Evolutionary conservation across 2,329 filamentous ascomycete species (phyloP), one percentile per base, ranked within the genome.

Genomic region (Xylariaceae sp.): DNA sequence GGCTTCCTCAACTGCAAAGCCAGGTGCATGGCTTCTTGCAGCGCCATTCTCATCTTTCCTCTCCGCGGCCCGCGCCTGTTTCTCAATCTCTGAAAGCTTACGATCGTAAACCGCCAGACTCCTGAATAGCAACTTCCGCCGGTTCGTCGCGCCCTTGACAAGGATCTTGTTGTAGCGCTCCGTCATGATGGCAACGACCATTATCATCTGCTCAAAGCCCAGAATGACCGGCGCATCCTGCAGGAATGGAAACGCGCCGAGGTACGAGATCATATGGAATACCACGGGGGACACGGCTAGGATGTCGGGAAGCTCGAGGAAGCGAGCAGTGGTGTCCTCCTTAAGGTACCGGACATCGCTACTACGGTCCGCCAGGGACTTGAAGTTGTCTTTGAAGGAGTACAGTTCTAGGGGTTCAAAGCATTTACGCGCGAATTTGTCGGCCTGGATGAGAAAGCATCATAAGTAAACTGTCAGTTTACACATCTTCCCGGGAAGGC

Each of bases 201-300:
- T 86, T 47, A 89, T 74, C 65, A 88, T 68, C 55, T 83, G 81
- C 49, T 86, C 80, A 35, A 85, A 76, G 7, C 84, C 82, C 39
- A 90, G 65, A 3, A 88, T 81, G 3, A 76, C 82, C 0, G 86
- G 86, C 0, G 84, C 85, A 57, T 87, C 80, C 42, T 79, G 75
- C 2, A 86, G 71, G 53, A 88, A 88, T 0, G 86, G 86, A 48
- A 90, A 89, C 1, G 85, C 82, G 23, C 82, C 86, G 1, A 88
- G 71, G 55, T 83, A 86, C 4, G 82, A 83, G 2, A 83, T 64
- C 74, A 88, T 84, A 57, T 86, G 83, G 58, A 86, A 88, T 37
- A 89, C 59, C 35, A 89, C 75, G 2, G 83, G 76, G 4, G 83
- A 85, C 6, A 79, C 83, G 40, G 74, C 76, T 21, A 89, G 68